phyloP scores from a whole-genome alignment of 371 early-diverging fungal genomes.

The Mortierella polycephala region DNA sequence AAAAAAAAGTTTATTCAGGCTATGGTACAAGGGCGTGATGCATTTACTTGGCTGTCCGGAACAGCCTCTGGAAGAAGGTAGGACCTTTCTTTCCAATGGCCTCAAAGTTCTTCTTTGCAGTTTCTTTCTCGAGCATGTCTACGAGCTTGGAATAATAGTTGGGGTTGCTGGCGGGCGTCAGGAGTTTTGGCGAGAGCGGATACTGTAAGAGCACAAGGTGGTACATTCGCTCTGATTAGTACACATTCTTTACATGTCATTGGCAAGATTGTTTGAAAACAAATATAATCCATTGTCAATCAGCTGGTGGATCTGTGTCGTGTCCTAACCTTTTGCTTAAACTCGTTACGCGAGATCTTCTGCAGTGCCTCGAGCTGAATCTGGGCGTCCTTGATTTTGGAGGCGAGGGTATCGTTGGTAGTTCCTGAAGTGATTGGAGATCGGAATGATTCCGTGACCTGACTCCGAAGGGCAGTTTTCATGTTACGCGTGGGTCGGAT shows the following conservation, averaged over 20 bases:
- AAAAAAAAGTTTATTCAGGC: neutral
- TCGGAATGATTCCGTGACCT: conserved; percentile 65
- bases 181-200: conserved; percentile 64
- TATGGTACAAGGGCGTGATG: conserved; percentile 22
- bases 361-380: conserved; percentile 62
- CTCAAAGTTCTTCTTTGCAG: conserved; percentile 54
- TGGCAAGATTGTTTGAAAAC: neutral
- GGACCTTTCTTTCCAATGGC: conserved; percentile 61
- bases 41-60: conserved; percentile 43
- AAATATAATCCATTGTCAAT: neutral
- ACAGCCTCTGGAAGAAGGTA: conserved; percentile 42
- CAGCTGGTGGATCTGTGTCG: neutral
- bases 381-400: conserved; percentile 57
- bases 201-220: conserved; percentile 47
- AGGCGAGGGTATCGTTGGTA: conserved; percentile 20
- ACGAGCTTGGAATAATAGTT: conserved; percentile 67
- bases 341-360: conserved; percentile 62
- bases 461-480: conserved; percentile 63
- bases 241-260: neutral
- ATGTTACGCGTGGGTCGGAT: conserved; percentile 69
- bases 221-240: neutral
- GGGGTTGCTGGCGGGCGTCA: conserved; percentile 70
- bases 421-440: conserved; percentile 29
- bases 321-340: conserved; percentile 61
- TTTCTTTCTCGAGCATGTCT: conserved; percentile 58